Percentiles rank a stretch among this genome's conserved stretches.
phyloP scores from a whole-genome alignment of 768 basidiomycete genomes.

The Mrakia gelida region DNA sequence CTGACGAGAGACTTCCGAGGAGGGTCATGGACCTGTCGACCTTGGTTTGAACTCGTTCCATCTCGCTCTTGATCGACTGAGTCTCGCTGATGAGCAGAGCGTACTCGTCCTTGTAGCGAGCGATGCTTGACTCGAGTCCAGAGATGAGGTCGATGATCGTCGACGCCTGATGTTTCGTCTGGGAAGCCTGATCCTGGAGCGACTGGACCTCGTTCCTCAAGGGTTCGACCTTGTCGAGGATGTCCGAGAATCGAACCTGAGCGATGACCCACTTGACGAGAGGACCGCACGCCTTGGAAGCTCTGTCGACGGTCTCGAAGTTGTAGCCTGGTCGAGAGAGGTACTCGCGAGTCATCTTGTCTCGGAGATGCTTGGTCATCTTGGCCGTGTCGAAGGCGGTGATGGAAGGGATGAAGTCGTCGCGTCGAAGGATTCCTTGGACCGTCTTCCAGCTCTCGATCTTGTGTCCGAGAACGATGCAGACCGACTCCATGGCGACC shows the following conservation, averaged over 20 bases:
- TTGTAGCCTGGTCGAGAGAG: conserved; percentile 84
- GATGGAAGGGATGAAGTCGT: conserved; percentile 93
- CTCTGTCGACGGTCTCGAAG: conserved; percentile 90
- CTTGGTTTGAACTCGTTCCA: conserved; percentile 95
- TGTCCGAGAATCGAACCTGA: conserved; percentile 94
- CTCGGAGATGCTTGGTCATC: conserved; percentile 84
- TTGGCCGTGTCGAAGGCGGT: conserved; percentile 88
- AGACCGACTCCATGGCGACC: conserved; percentile 96
- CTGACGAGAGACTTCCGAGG: conserved; percentile 88
- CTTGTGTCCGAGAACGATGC: conserved; percentile 90
- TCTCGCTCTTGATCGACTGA: conserved; percentile 92
- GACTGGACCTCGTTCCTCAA: conserved; percentile 91
- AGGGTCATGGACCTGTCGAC: conserved; percentile 96
- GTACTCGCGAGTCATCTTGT: conserved; percentile 88
- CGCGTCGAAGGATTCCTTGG: conserved; percentile 88
- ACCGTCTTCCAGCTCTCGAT: conserved; percentile 96
- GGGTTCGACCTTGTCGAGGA: conserved; percentile 93
- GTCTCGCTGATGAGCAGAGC: conserved; percentile 93
- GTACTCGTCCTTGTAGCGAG: conserved; percentile 93
- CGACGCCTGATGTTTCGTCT: conserved; percentile 87
- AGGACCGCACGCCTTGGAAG: conserved; percentile 94
- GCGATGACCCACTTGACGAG: conserved; percentile 98
- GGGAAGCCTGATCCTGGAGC: conserved; percentile 84
- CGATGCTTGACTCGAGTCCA: conserved; percentile 88
- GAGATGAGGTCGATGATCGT: conserved; percentile 87